phyloP scores from a whole-genome alignment of 2,329 filamentous ascomycete genomes.

The Botrytis sinoallii region DNA sequence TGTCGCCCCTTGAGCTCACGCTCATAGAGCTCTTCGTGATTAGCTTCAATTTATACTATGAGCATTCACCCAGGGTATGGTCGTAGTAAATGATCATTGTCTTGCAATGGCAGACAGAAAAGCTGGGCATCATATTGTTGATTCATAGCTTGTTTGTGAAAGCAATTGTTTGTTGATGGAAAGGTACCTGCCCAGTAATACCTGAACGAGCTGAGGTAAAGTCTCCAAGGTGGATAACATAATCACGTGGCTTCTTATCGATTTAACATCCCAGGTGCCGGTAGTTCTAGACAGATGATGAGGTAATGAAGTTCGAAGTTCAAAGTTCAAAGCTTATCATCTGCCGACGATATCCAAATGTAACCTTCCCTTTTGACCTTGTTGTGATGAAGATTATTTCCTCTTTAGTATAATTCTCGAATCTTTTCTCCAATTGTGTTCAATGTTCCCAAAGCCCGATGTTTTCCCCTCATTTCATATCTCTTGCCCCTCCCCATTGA shows the following conservation, averaged over 20 bases:
- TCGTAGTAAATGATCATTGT: not conserved
- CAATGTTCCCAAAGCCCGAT: not conserved
- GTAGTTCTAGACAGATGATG: not conserved
- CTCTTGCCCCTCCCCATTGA: not conserved
- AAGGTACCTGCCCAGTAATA: not conserved
- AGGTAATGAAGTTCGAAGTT: not conserved
- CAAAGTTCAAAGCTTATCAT: not conserved
- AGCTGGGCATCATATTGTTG: not conserved
- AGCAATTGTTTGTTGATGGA: not conserved
- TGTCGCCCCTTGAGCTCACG: not conserved
- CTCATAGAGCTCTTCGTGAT: not conserved
- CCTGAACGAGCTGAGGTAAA: not conserved
- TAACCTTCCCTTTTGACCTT: not conserved
- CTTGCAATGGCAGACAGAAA: not conserved
- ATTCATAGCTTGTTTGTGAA: not conserved
- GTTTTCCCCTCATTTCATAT: not conserved
- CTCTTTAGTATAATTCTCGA: not conserved
- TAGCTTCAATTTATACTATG: not conserved
- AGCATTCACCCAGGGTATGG: not conserved
- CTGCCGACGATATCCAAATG: not conserved
- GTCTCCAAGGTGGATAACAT: not conserved
- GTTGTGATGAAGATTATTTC: not conserved
- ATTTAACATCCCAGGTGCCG: not conserved
- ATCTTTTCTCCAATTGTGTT: not conserved
- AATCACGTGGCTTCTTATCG: not conserved